Percentiles rank a stretch among this genome's conserved stretches.
Evolutionary conservation across 2,329 filamentous ascomycete species (phyloP).

Genomic region (Penicillium sclerotiorum): DNA sequence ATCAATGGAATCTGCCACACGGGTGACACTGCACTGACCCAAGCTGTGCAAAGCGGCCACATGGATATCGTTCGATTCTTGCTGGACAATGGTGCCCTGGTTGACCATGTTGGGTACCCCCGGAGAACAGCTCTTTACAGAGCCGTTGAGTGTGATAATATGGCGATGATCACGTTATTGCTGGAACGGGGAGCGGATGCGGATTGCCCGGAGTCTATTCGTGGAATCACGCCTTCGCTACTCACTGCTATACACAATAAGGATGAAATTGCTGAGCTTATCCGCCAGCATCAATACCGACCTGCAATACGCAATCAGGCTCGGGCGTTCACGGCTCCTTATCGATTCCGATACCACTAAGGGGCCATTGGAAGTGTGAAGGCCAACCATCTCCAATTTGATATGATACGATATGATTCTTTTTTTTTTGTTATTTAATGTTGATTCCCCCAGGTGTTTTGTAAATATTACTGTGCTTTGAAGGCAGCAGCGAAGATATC

Average conservation of each 20-base stretch:
- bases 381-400: no score
- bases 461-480: background rate
- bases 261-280: slow-evolving; percentile 7
- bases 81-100: slow-evolving; percentile 13
- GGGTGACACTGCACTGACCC: slow-evolving; percentile 17
- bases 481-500: slow-evolving; percentile 8
- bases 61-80: slow-evolving; percentile 13
- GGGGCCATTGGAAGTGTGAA: no score
- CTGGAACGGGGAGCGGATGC: slow-evolving; percentile 18
- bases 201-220: slow-evolving; percentile 4
- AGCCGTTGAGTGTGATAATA: slow-evolving; percentile 9
- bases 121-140: slow-evolving; percentile 15
- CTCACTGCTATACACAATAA: background rate
- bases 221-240: slow-evolving; percentile 7
- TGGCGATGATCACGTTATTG: slow-evolving; percentile 13
- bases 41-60: slow-evolving; percentile 17
- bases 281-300: no score
- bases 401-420: background rate
- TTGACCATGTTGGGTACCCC: slow-evolving; percentile 9
- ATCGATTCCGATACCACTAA: no score
- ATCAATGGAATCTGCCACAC: slow-evolving; percentile 12
- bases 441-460: background rate
- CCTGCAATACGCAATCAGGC: no score
- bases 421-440: background rate
- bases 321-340: no score